Evolutionary conservation across 768 basidiomycete genomes (phyloP), one percentile per base, ranked within the genome.

Genomic region (Xerocomellus intermedius): DNA sequence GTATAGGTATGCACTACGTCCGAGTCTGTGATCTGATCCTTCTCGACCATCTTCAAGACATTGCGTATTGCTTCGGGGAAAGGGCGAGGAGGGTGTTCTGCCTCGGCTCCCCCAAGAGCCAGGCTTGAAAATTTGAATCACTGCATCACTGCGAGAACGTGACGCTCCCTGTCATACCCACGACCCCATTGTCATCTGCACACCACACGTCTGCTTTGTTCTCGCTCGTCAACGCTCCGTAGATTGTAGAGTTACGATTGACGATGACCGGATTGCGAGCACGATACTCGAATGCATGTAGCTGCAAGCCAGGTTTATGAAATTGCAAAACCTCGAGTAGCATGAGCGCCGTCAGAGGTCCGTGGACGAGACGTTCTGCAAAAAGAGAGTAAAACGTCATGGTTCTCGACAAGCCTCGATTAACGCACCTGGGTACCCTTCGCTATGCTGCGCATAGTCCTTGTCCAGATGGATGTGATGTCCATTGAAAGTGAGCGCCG

Each of bases 401-500:
- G n/a, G 22, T 41, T 22, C 28, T 32, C 17, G 30, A 37, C 22
- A 24, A 35, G 30, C 5, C 8, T 39, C 28, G 5, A 26, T 39
- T 22, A 8, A 52, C 54, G 49, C 58, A 83, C 88, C 89, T 57
- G 85, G 79, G 59, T 91, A 90, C 8, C 88, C 88, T 70, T 94
- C 88, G 19, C 74, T 76, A 24, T 73, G 70, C 42, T 79, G 82
- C 7, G 87, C 82, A 65, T 85, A 91, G 22, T 85, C 82, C 54
- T 83, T 82, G 72, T 93, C 89, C 26, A 93, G 79, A 70, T 94
- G 91, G 59, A 94, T 89, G 60, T 84, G 79, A 60, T 94, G 91
- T 13, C 82, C 88, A 62, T 94, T 94, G 74, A 91, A 91, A 60
- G 86, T 93, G 22, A 94, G 75, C 19, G 91, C 89, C 5, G 90